Percentiles rank a stretch among this genome's conserved stretches.
Conservation (phyloP, 164 flowering plant species). For the Berberis vulgaris region DNA sequence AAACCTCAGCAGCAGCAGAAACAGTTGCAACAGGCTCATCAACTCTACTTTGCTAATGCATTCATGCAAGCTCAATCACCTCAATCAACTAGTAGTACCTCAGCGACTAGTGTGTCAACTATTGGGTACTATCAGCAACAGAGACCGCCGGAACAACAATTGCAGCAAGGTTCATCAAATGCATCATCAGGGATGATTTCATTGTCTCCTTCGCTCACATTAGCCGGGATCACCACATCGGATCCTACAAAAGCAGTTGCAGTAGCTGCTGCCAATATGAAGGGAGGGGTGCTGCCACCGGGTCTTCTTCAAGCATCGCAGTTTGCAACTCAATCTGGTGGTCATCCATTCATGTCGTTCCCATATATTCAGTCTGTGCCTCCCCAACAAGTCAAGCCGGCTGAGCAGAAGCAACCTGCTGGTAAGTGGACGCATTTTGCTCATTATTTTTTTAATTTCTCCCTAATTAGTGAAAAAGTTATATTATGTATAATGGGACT, state of each 20-base stretch:
- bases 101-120: constrained; percentile 19
- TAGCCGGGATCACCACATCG: constrained; percentile 26
- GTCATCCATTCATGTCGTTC: constrained; percentile 38
- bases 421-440: constrained; percentile 37
- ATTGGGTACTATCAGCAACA: constrained; percentile 36
- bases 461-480: neutral
- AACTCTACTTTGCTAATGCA: constrained; percentile 33
- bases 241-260: constrained; percentile 55
- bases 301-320: constrained; percentile 41
- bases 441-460: neutral
- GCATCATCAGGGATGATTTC: constrained; percentile 31
- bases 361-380: constrained; percentile 55
- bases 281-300: constrained; percentile 31
- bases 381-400: constrained; percentile 55
- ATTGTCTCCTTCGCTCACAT: constrained; percentile 29
- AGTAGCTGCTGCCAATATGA: constrained; percentile 37
- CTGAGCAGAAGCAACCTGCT: constrained; percentile 77
- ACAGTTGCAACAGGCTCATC: constrained; percentile 42
- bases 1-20: constrained; percentile 35
- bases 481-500: neutral
- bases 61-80: constrained; percentile 45
- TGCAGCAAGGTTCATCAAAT: constrained; percentile 27
- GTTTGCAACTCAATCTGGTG: constrained; percentile 35
- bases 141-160: constrained; percentile 18
- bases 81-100: constrained; percentile 16